These are phyloP conservation scores for Talinum fruticosum DNA, from an alignment of 148 eudicot genomes.

Conservation along the genomic window DNA sequence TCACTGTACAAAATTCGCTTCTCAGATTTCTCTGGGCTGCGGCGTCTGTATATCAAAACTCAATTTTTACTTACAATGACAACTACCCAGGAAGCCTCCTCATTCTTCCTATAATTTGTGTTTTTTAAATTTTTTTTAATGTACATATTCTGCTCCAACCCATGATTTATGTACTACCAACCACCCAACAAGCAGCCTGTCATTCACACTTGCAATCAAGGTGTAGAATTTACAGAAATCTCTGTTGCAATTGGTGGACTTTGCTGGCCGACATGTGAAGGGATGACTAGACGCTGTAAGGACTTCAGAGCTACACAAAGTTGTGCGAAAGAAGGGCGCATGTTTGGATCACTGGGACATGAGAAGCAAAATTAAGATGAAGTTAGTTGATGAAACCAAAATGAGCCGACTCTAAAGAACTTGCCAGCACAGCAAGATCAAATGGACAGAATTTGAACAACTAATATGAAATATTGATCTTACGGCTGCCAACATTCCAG, in stretches of 20 bases:
- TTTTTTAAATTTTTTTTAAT: no score
- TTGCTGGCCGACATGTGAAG: slow-evolving; percentile 54
- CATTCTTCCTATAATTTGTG: neutral
- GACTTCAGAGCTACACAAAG: slow-evolving; percentile 78
- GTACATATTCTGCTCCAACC: slow-evolving; percentile 11
- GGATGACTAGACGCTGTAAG: slow-evolving; percentile 62
- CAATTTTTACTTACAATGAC: slow-evolving; percentile 11
- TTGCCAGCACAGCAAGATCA: neutral
- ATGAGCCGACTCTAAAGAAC: neutral
- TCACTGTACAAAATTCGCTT: slow-evolving; percentile 33
- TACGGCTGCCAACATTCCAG: slow-evolving; percentile 99
- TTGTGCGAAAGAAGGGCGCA: slow-evolving; percentile 91
- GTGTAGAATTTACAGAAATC: slow-evolving; percentile 60
- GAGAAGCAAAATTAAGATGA: slow-evolving; percentile 7
- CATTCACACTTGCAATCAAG: slow-evolving; percentile 45
- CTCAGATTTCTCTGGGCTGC: slow-evolving; percentile 21
- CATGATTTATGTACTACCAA: slow-evolving; percentile 14
- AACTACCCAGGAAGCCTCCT: slow-evolving; percentile 2
- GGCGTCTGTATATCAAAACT: slow-evolving; percentile 10
- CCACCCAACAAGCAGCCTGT: slow-evolving; percentile 5
- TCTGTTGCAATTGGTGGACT: slow-evolving; percentile 36
- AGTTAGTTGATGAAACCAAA: neutral
- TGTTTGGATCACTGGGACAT: slow-evolving; percentile 67
- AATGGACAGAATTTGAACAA: neutral
- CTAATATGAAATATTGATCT: slow-evolving; percentile 19